Evolutionary conservation across 495 filamentous ascomycete species (phyloP), one percentile per base, ranked within the genome.

Genomic region (Podospora pseudopauciseta): DNA sequence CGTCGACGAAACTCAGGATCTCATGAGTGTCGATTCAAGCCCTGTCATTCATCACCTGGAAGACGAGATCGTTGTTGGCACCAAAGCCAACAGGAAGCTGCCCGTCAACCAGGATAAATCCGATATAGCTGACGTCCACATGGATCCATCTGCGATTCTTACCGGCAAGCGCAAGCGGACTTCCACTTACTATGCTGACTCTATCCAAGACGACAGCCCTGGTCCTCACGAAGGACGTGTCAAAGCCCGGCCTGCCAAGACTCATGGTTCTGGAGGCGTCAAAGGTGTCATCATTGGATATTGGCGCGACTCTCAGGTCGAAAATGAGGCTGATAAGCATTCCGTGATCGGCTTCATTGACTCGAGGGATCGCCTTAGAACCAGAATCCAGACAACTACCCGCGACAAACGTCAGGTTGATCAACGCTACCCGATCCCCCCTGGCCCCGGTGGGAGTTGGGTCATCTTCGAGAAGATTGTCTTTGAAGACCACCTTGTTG

Each of bases 271-370:
- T 15, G 75, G 74, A 13, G 76, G 70, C 1, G 69, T 76, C 7
- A 84, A 85, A 65, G 80, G 81, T 7, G 79, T 85, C 7, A 68
- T 79, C 18, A 72, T 87, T 39, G 85, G 85, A 56, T 82, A 80
- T 60, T 87, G 85, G 85, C 78, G 84, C n/a, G 82, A 85, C 44
- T 86, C 84, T 0, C 72, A 75, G 5, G 76, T 81, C 2, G 74
- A 77, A 0, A 71, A 80, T 26, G 75, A 77, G 7, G 73, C 71
- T 20, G 78, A 81, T 15, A 84, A 83, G 65, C 85, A 87, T 68
- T 77, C 75, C 0, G 84, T 86, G 2, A 81, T 81, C 32, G 85
- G 83, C 5, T 87, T 86, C 56, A 86, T 87, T 58, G 85, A 87
- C 53, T 72, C 82, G 23, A 74, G 83, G 32, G 84, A 86, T 34